These are phyloP conservation scores for Clarireedia sp. DNA, from an alignment of 2,329 filamentous ascomycete species.

Conservation along the genomic window DNA sequence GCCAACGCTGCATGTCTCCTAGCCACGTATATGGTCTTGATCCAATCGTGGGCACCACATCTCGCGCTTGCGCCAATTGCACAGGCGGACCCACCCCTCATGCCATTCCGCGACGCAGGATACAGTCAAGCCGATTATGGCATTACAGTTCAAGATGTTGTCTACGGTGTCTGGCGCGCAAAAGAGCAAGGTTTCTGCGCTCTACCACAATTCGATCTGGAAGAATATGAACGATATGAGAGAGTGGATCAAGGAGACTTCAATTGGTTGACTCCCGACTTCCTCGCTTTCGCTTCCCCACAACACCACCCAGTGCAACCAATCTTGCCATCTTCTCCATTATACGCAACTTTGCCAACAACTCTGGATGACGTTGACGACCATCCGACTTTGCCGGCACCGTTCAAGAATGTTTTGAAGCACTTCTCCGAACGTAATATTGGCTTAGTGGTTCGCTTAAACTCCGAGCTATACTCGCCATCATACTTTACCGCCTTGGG, in stretches of 20 bases:
- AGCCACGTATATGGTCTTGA: conserved; percentile 97
- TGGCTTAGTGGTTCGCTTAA: conserved; percentile 87
- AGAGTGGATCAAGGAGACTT: conserved; percentile 97
- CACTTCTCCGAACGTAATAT: conserved; percentile 87
- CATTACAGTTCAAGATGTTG: conserved; percentile 91
- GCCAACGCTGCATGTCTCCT: conserved; percentile 92
- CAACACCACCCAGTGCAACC: conserved; percentile 71
- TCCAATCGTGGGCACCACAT: conserved; percentile 96
- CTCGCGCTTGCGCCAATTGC: conserved; percentile 90
- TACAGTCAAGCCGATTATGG: conserved; percentile 98
- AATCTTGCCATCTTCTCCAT: conserved; percentile 63
- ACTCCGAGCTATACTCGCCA: conserved; percentile 91
- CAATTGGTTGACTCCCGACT: conserved; percentile 96
- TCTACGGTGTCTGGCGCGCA: conserved; percentile 97
- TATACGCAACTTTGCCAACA: conserved; percentile 67
- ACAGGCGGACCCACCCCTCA: conserved; percentile 92
- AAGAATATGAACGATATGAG: conserved; percentile 95
- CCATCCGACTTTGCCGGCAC: conserved; percentile 63
- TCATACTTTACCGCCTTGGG: conserved; percentile 95
- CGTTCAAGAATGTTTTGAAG: conserved; percentile 91
- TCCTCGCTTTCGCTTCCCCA: conserved; percentile 93
- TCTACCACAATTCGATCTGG: conserved; percentile 87
- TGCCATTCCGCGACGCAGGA: conserved; percentile 97
- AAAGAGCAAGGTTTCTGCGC: conserved; percentile 92
- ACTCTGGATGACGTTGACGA: conserved; percentile 65